Base-by-base conservation (phyloP, 805 yeast species). In the Starmerella bombicola region DNA sequence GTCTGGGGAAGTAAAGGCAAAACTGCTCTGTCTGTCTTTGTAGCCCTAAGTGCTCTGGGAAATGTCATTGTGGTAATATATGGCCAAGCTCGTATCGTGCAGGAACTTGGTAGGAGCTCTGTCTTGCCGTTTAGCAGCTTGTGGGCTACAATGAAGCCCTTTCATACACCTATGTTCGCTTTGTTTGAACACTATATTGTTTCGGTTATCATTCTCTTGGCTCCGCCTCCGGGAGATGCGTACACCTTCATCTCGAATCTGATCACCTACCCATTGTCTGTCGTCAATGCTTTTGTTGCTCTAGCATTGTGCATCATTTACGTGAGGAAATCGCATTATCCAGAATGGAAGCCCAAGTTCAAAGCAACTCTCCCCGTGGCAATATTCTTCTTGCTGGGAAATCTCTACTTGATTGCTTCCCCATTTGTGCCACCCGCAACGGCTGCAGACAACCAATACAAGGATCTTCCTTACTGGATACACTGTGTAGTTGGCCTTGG, bases 211-310 rank as follows among this genome's bases (percentile, higher is more conserved):
- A 76, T 84, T 36, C 73, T 83, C 45, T 55, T 80, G 34, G 91
- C 88, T 3, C 82, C 83, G 31, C 88, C 91, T 16, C 81, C 86
- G 20, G 93, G 91, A 42, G 93, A 81, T 56, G 93, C 93, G 35
- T 82, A 80, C 64, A 78, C 80, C 59, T 79, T 83, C 57, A 74
- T 82, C 50, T 58, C 80, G 59, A 81, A 83, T 61, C 67, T 83
- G 64, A 78, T 80, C 52, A 76, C 88, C 2, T 82, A 82, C 58
- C 88, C 93, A 37, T 70, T 77, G 63, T 78, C 82, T 55, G 77
- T 82, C 37, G 78, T 82, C 53, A 78, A 81, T 58, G 64, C 76
- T 23, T 65, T 67, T 33, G 74, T 82, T 30, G 76, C 80, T 15
- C 53, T 69, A 38, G 93, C 81, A 16, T 63, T 78, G 50, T 57